A percentile compares a stretch with the other conserved stretches of the same genome.
Conservation (phyloP, 345 rosid genomes). For the Jatropha curcas region DNA sequence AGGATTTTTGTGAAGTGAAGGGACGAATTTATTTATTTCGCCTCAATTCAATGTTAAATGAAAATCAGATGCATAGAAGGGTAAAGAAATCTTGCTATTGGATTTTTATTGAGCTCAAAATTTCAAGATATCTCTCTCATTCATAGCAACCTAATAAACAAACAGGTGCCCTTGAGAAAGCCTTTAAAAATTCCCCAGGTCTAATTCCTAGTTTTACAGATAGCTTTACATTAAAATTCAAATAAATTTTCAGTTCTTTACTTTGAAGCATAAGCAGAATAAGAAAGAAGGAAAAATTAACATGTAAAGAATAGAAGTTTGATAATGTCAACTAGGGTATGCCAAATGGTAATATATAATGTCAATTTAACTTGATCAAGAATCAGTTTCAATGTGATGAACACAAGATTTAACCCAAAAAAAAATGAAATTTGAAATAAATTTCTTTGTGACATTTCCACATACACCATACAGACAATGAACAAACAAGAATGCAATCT, state of each 20-base stretch:
- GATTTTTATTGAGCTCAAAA: background rate
- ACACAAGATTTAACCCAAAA: too few relatives aligned
- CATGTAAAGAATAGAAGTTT: too few relatives aligned
- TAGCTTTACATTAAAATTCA: background rate
- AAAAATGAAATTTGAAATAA: background rate
- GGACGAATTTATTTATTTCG: too few relatives aligned
- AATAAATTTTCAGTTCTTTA: too few relatives aligned
- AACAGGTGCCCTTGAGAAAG: background rate
- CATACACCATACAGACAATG: background rate
- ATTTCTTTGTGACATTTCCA: constrained; percentile 1
- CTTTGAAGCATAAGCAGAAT: too few relatives aligned
- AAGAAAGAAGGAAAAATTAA: too few relatives aligned
- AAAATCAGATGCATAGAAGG: background rate
- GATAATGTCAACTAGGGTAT: too few relatives aligned
- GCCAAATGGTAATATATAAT: background rate
- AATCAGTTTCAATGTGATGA: background rate
- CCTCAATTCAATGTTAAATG: background rate
- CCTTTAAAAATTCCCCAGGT: background rate
- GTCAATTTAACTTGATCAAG: background rate
- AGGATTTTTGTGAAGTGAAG: too few relatives aligned
- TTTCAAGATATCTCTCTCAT: background rate
- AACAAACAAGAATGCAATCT: background rate
- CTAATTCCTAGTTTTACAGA: too few relatives aligned
- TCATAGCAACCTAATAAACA: background rate
- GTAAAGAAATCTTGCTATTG: background rate